Percentiles rank a stretch among this genome's conserved stretches.
These are phyloP conservation scores for Fusarium staphyleae DNA, from an alignment of 2,329 filamentous ascomycete species.

Conservation along the genomic window DNA sequence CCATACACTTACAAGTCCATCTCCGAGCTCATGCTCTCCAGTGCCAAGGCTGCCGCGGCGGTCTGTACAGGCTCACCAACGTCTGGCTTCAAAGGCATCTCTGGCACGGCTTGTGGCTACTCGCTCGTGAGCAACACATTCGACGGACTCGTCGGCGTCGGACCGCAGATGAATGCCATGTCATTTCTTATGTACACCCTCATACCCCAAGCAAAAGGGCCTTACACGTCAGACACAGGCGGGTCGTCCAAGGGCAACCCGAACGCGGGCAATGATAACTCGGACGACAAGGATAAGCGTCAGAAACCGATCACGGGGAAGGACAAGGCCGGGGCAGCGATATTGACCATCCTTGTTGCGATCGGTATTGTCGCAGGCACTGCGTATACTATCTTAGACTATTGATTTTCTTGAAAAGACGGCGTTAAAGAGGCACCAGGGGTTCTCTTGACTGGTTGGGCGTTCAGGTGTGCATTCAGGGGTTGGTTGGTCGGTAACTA, in stretches of 20 bases:
- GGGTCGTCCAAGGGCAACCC: slow-evolving; percentile 64
- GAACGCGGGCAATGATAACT: slow-evolving; percentile 49
- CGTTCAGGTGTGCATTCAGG: slow-evolving; percentile 9
- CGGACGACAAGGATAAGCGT: slow-evolving; percentile 41
- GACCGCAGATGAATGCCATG: slow-evolving; percentile 73
- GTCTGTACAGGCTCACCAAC: slow-evolving; percentile 58
- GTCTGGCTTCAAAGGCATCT: slow-evolving; percentile 56
- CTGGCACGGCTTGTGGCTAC: slow-evolving; percentile 72
- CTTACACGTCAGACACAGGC: slow-evolving; percentile 62
- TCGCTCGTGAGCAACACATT: slow-evolving; percentile 64
- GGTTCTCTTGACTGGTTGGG: background rate
- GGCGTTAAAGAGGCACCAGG: slow-evolving; percentile 4
- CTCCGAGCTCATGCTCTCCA: slow-evolving; percentile 58
- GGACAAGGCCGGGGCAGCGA: slow-evolving; percentile 64
- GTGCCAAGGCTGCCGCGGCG: slow-evolving; percentile 59
- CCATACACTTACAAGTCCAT: slow-evolving; percentile 60
- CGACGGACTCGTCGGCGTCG: slow-evolving; percentile 69
- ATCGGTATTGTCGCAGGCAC: slow-evolving; percentile 59
- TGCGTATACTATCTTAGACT: slow-evolving; percentile 42
- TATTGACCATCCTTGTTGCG: slow-evolving; percentile 60
- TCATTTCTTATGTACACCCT: slow-evolving; percentile 69
- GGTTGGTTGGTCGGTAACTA: too few relatives aligned
- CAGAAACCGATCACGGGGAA: slow-evolving; percentile 52
- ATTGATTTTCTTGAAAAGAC: background rate
- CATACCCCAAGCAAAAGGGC: slow-evolving; percentile 51